A percentile compares a stretch with the other conserved stretches of the same genome.
Conservation (phyloP, 2,329 filamentous ascomycete genomes). For the Diaporthe aspalathi region DNA sequence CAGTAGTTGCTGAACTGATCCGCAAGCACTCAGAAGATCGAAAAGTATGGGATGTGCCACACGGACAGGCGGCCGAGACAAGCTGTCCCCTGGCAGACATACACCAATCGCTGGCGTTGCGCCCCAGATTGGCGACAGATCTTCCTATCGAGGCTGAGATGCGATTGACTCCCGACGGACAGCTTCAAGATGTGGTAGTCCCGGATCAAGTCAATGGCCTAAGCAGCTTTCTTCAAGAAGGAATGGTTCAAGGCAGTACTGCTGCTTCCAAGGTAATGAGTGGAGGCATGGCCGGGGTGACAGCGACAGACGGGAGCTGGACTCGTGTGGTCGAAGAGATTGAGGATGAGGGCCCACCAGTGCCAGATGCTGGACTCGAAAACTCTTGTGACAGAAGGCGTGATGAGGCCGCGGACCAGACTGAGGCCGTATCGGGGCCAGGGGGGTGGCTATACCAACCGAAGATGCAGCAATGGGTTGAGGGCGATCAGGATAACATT, state of each 20-base stretch:
- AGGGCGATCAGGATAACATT: neutral
- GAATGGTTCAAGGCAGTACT: neutral
- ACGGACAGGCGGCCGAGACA: accelerated
- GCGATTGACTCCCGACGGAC: neutral
- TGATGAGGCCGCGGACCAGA: too few species aligned
- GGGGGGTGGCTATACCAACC: neutral
- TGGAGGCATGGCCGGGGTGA: accelerated
- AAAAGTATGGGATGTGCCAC: neutral
- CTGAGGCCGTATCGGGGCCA: neutral
- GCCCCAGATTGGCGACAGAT: too few species aligned
- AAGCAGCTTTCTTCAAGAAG: too few species aligned
- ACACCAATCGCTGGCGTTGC: too few species aligned
- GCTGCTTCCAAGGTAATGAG: neutral
- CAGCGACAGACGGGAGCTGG: neutral
- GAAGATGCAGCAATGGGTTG: neutral
- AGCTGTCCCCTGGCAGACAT: accelerated
- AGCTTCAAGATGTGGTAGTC: neutral
- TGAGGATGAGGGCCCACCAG: accelerated
- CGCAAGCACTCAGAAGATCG: neutral
- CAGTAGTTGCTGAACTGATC: conserved; percentile 1
- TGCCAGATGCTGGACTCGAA: accelerated
- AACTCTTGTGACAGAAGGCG: accelerated
- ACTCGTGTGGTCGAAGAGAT: neutral
- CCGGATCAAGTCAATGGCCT: too few species aligned
- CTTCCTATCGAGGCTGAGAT: too few species aligned